phyloP scores from a whole-genome alignment of 768 basidiomycete species.

The Tulasnella sp. region DNA sequence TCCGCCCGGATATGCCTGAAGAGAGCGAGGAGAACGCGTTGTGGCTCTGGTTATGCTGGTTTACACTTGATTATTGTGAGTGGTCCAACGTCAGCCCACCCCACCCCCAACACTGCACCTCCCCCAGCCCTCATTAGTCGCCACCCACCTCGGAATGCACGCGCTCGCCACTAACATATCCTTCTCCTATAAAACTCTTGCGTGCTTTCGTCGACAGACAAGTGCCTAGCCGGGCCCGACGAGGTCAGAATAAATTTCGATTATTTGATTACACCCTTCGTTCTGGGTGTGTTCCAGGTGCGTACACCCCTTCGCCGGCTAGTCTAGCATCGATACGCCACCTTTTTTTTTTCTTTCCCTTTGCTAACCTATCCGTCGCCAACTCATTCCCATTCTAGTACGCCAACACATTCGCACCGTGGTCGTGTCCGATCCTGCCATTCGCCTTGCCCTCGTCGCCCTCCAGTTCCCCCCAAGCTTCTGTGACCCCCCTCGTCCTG shows the following conservation, averaged over 20 bases:
- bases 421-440: not conserved
- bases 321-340: not conserved
- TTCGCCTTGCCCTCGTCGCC: not conserved
- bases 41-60: slow-evolving; percentile 18
- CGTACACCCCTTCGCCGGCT: not conserved
- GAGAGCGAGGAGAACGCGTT: slow-evolving; percentile 18
- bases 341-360: not conserved
- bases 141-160: not conserved
- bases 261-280: slow-evolving; percentile 14
- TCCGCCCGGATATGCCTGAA: slow-evolving; percentile 19
- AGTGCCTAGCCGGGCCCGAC: not conserved
- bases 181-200: not conserved
- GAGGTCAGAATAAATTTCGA: not conserved
- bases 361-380: slow-evolving; percentile 15
- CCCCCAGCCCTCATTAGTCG: not conserved
- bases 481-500: not conserved
- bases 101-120: not conserved
- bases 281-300: slow-evolving; percentile 14
- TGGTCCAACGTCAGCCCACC: not conserved
- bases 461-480: not conserved
- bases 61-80: slow-evolving; percentile 13
- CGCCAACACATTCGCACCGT: slow-evolving; percentile 16
- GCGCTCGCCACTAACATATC: not conserved
- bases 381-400: not conserved
- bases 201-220: not conserved